Evolutionary conservation across 192 early-diverging fungal species (phyloP).

Genomic region (Obelidium mucronatum): DNA sequence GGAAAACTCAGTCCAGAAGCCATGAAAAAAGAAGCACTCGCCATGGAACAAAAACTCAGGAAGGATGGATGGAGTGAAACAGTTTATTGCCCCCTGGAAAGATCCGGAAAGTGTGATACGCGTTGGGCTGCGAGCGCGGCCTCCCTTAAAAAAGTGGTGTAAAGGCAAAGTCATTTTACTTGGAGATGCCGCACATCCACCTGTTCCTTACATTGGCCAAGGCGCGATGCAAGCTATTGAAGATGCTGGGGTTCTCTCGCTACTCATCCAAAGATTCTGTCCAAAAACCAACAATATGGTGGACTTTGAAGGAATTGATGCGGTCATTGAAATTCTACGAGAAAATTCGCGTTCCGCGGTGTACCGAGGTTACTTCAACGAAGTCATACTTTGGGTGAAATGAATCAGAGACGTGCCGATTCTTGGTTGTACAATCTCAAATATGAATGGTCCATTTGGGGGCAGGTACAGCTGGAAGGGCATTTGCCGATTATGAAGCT

Average conservation of each 20-base stretch:
- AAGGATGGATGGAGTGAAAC: slow-evolving; percentile 44
- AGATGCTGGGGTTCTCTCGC: slow-evolving; percentile 42
- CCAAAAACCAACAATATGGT: background rate
- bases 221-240: slow-evolving; percentile 56
- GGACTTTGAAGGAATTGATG: slow-evolving; percentile 3
- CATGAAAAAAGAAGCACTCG: slow-evolving; percentile 28
- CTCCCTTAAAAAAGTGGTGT: slow-evolving; percentile 40
- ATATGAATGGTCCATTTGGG: slow-evolving; percentile 37
- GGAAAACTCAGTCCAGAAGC: slow-evolving; percentile 43
- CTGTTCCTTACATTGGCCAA: slow-evolving; percentile 53
- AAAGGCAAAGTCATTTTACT: slow-evolving; percentile 39
- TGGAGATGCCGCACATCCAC: slow-evolving; percentile 55
- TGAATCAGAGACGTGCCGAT: slow-evolving; percentile 37
- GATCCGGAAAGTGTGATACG: slow-evolving; percentile 42
- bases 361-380: slow-evolving; percentile 33
- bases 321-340: slow-evolving; percentile 25
- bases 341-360: slow-evolving; percentile 29
- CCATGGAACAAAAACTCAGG: slow-evolving; percentile 22
- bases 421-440: slow-evolving; percentile 20
- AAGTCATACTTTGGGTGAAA: slow-evolving; percentile 34
- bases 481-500: slow-evolving; percentile 39
- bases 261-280: slow-evolving; percentile 20
- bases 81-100: slow-evolving; percentile 41
- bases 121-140: slow-evolving; percentile 47
- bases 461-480: slow-evolving; percentile 25